A percentile compares a stretch with the other conserved stretches of the same genome.
Conservation (phyloP, 1,139 yeast species). For the Hansenula anomala region DNA sequence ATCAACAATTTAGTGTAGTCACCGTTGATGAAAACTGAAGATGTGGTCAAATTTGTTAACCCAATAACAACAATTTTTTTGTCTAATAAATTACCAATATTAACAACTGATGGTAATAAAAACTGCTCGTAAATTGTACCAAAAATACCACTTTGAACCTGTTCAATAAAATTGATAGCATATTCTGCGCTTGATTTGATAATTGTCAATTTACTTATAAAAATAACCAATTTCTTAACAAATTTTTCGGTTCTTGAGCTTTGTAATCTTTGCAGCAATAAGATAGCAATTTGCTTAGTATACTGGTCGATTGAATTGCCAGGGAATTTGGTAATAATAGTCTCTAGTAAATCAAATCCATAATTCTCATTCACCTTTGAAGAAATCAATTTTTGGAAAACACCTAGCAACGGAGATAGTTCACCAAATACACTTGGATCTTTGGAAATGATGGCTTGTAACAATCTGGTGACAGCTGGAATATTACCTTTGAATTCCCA, state of each 20-base stretch:
- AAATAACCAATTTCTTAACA: conserved; percentile 65
- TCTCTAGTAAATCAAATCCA: conserved; percentile 82
- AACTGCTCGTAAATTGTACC: conserved; percentile 60
- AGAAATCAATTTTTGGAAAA: conserved; percentile 90
- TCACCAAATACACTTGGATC: conserved; percentile 51
- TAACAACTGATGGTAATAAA: conserved; percentile 61
- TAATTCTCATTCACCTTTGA: conserved; percentile 74
- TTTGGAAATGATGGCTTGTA: conserved; percentile 64
- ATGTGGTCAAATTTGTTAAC: conserved; percentile 45
- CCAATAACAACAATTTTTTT: conserved; percentile 78
- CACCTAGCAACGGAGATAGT: conserved; percentile 82
- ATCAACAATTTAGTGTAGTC: conserved; percentile 41
- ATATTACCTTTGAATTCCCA: conserved; percentile 95
- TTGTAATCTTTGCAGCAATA: conserved; percentile 77
- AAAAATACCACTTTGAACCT: conserved; percentile 39
- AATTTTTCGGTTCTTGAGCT: conserved; percentile 78
- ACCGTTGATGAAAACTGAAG: conserved; percentile 29
- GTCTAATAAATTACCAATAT: conserved; percentile 64
- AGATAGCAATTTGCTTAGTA: conserved; percentile 66
- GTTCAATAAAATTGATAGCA: conserved; percentile 34
- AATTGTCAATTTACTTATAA: conserved; percentile 44
- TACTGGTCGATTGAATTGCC: conserved; percentile 45
- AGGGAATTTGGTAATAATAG: conserved; percentile 58
- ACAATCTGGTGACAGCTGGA: conserved; percentile 83
- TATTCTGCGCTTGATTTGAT: conserved; percentile 38